Base-by-base conservation (phyloP, 352 stramenopile genomes). In the Globisporangium nodosum region DNA sequence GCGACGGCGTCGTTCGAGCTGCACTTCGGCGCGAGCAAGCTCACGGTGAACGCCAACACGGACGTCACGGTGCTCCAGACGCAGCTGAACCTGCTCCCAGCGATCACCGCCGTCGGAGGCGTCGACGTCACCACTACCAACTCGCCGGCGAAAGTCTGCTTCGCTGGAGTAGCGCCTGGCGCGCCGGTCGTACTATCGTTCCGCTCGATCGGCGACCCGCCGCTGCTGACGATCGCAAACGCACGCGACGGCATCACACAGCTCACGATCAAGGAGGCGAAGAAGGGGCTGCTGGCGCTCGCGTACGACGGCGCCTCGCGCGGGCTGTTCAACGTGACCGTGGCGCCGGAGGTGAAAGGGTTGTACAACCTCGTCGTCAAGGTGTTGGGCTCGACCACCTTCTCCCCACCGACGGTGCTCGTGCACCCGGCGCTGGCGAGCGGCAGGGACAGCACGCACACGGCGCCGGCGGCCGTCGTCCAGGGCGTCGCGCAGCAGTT, bases 241-340 rank as follows among this genome's bases (percentile, higher is more conserved):
- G 52, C 63, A 1, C 77, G 85, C 11, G 71, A 82, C 20, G 85
- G 80, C 0, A 85, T 90, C 42, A 47, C 81, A 13, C 48, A 74
- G n/a, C 71, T 72, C 2, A 58, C 56, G 12, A 37, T 90, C 15
- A 58, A 54, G 0, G 87, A 96, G 46, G 53, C 65, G 1, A 81
- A 71, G 1, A 94, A 90, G 60, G 87, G 86, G 0, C 35, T 97
- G 6, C 63, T 86, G 31, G 65, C 68, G 2, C 77, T 98, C 8
- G 63, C 74, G 24, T 96, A 94, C 61, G 66, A 89, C 62, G 81
- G 74, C 0, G 61, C 62, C 0, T 56, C 59, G 3, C 58, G 48
- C 40, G 94, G 92, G 1, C 68, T 94, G 1, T 97, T 96, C 69
- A 70, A 81, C 37, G 70, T 98, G 24, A 73, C 69, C 5, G 88